phyloP scores from a whole-genome alignment of 2,329 filamentous ascomycete genomes.

The Teratosphaeria nubilosa region DNA sequence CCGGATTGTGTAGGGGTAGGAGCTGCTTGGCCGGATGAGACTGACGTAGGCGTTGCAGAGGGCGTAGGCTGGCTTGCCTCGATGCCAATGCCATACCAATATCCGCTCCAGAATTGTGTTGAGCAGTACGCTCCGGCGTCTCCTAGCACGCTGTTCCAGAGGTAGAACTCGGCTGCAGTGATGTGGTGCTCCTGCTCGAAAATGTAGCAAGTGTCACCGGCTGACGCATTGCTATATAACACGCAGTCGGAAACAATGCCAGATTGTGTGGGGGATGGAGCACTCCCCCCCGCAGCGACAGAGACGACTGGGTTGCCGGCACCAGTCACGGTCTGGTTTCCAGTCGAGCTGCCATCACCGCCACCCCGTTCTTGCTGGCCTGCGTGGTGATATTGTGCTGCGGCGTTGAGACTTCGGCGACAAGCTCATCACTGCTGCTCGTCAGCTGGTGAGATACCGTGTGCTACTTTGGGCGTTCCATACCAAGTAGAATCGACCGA shows the following conservation, averaged over 20 bases:
- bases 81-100: background rate
- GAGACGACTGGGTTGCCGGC: background rate
- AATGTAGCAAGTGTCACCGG: background rate
- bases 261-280: background rate
- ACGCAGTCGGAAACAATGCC: background rate
- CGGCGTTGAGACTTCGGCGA: background rate
- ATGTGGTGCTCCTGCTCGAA: background rate
- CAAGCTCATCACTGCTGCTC: background rate
- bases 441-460: background rate
- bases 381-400: background rate
- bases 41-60: background rate
- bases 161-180: background rate
- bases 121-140: background rate
- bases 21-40: background rate
- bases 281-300: background rate
- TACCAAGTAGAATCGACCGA: too few relatives aligned
- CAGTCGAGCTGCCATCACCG: background rate
- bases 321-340: background rate
- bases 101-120: background rate
- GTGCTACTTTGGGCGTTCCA: too few relatives aligned
- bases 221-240: background rate
- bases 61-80: background rate
- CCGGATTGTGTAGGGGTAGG: background rate
- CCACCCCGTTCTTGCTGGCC: background rate
- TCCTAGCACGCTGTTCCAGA: background rate